Evolutionary conservation across 257 asterid species (phyloP).

Genomic region (Fraxinus pennsylvanica): DNA sequence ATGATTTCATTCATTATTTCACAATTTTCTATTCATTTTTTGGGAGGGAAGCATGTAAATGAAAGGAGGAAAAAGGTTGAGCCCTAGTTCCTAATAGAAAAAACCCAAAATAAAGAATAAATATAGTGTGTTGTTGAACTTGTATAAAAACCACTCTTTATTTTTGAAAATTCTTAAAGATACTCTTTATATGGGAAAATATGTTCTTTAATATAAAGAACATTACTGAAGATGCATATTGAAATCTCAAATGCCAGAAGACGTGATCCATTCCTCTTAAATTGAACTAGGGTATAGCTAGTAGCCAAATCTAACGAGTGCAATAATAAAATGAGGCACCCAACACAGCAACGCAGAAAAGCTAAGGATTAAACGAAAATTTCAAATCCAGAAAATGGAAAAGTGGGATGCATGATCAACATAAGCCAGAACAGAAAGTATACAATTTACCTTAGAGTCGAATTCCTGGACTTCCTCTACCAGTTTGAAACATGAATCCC

Average conservation of each 20-base stretch:
- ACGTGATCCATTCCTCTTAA: neutral
- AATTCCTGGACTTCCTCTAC: conserved; percentile 91
- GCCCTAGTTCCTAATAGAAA: neutral
- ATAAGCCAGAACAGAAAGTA: neutral
- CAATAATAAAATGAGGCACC: neutral
- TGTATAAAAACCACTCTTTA: neutral
- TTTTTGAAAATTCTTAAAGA: neutral
- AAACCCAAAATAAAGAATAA: neutral
- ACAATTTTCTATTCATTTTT: neutral
- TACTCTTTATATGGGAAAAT: neutral
- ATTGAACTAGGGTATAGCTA: neutral
- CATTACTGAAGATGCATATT: neutral
- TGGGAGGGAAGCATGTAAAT: neutral
- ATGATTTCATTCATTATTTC: neutral
- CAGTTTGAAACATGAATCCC: conserved; percentile 87
- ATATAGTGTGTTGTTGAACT: neutral
- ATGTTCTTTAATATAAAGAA: neutral
- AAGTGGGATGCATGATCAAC: neutral
- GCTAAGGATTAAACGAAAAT: neutral
- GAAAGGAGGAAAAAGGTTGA: neutral
- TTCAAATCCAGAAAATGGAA: neutral
- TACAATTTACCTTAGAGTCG: conserved; percentile 76
- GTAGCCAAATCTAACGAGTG: neutral
- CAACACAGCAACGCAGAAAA: neutral
- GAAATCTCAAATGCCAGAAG: neutral